A percentile compares a stretch with the other conserved stretches of the same genome.
phyloP scores from a whole-genome alignment of 1,284 basidiomycete species.

The Apiotrichum porosum region DNA sequence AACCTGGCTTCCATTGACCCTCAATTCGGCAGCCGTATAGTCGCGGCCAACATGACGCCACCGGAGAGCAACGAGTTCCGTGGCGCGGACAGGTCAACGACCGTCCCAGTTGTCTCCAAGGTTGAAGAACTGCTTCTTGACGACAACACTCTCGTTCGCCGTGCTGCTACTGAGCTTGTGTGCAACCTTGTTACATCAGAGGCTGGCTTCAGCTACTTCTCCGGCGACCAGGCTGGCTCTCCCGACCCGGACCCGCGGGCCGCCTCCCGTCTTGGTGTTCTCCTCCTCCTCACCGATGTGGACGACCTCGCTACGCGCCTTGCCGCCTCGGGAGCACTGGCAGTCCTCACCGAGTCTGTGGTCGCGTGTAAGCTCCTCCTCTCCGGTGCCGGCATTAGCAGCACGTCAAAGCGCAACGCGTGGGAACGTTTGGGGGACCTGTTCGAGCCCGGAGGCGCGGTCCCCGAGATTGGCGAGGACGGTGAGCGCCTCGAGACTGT shows the following conservation, averaged over 20 bases:
- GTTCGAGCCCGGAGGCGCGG: constrained; percentile 41
- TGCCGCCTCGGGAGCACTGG: constrained; percentile 79
- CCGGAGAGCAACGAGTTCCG: constrained; percentile 15
- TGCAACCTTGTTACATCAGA: constrained; percentile 85
- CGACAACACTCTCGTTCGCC: constrained; percentile 72
- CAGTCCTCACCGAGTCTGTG: constrained; percentile 62
- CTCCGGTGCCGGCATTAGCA: constrained; percentile 21
- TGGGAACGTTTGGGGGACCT: constrained; percentile 61
- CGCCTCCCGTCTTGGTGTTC: constrained; percentile 67
- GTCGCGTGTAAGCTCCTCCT: constrained; percentile 60
- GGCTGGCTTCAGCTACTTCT: constrained; percentile 58
- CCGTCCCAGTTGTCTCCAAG: constrained; percentile 51
- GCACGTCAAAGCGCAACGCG: constrained; percentile 52
- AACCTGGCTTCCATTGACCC: constrained; percentile 80
- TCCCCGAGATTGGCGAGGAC: constrained; percentile 22
- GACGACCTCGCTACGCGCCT: constrained; percentile 75
- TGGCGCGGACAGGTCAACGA: constrained; percentile 4
- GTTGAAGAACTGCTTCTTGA: constrained; percentile 78
- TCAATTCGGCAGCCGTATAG: constrained; percentile 60
- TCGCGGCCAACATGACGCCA: constrained; percentile 27
- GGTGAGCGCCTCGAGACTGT: constrained; percentile 37
- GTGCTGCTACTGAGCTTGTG: constrained; percentile 85
- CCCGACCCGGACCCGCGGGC: constrained; percentile 39
- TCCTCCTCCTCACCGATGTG: constrained; percentile 77
- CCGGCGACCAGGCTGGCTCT: constrained; percentile 29